A percentile compares a stretch with the other conserved stretches of the same genome.
These are phyloP conservation scores for Kodamaea neixiangensis DNA, from an alignment of 805 yeast genomes.

Conservation along the genomic window DNA sequence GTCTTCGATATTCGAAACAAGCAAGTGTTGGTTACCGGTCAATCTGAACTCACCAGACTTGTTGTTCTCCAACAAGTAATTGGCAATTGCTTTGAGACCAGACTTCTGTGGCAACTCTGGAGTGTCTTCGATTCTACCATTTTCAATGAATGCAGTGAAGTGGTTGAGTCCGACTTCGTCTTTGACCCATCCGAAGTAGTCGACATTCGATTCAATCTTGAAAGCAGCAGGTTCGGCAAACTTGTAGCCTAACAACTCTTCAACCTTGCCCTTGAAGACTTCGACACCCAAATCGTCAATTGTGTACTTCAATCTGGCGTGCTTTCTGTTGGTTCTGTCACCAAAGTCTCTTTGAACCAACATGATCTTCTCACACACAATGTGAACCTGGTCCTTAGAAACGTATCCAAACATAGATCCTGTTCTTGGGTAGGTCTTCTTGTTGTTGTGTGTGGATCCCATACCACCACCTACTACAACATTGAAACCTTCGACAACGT, in stretches of 20 bases:
- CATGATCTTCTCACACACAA: constrained; percentile 89
- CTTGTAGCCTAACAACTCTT: constrained; percentile 75
- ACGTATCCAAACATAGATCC: constrained; percentile 86
- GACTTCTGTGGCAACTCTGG: constrained; percentile 86
- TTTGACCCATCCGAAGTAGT: constrained; percentile 90
- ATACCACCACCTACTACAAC: constrained; percentile 97
- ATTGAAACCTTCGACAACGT: constrained; percentile 70
- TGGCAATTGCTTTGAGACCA: constrained; percentile 80
- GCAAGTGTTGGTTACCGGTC: constrained; percentile 93
- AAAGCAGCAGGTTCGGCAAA: constrained; percentile 72
- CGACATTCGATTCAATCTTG: constrained; percentile 83
- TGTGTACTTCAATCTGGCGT: constrained; percentile 96
- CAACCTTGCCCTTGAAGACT: constrained; percentile 75
- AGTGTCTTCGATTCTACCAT: constrained; percentile 94
- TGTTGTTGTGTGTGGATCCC: constrained; percentile 97
- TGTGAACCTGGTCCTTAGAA: constrained; percentile 62
- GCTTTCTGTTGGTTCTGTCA: constrained; percentile 94
- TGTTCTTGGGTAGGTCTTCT: constrained; percentile 93
- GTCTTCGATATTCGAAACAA: constrained; percentile 73
- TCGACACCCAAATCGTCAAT: constrained; percentile 93
- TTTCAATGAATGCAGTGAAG: constrained; percentile 92
- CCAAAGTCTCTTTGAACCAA: constrained; percentile 93
- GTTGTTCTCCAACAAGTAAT: constrained; percentile 56
- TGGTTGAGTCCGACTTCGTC: constrained; percentile 85
- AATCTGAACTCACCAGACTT: constrained; percentile 81